Conservation (phyloP, 805 yeast species). For the Metschnikowia peoriensis region DNA sequence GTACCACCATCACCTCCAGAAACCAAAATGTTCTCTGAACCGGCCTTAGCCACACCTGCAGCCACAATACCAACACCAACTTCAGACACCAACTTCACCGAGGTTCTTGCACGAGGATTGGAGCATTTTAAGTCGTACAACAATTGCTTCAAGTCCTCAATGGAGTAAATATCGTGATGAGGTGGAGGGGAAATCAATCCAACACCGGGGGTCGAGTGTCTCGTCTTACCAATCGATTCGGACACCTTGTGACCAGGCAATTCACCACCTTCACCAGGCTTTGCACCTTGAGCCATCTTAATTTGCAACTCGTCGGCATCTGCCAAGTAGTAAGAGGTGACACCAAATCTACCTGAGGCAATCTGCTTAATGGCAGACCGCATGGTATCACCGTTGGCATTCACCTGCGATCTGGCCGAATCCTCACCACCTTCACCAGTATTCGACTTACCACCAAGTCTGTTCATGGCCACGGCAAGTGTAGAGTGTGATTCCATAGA, state of each 20-base stretch:
- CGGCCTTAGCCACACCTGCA: slow-evolving; percentile 98
- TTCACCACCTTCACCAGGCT: slow-evolving; percentile 99
- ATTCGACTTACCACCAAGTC: slow-evolving; percentile 95
- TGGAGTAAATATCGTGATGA: slow-evolving; percentile 96
- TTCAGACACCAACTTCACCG: slow-evolving; percentile 94
- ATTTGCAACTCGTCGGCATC: slow-evolving; percentile 98
- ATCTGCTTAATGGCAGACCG: slow-evolving; percentile 98
- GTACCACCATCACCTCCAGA: slow-evolving; percentile 99
- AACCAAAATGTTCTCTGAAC: slow-evolving; percentile 92
- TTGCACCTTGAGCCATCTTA: slow-evolving; percentile 99
- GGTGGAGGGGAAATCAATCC: slow-evolving; percentile 98
- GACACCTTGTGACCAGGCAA: slow-evolving; percentile 93
- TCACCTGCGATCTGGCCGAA: slow-evolving; percentile 78
- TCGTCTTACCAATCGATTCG: slow-evolving; percentile 82
- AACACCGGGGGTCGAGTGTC: slow-evolving; percentile 96
- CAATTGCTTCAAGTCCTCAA: slow-evolving; percentile 95
- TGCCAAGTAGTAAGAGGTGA: slow-evolving; percentile 87
- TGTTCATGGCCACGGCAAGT: slow-evolving; percentile 96
- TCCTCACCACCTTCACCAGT: slow-evolving; percentile 99
- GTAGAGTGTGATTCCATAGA: slow-evolving; percentile 99
- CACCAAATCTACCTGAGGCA: slow-evolving; percentile 98
- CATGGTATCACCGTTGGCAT: slow-evolving; percentile 93
- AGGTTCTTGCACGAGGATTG: slow-evolving; percentile 95
- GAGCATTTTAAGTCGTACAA: slow-evolving; percentile 95
- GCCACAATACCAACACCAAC: slow-evolving; percentile 99